phyloP scores from a whole-genome alignment of 2,329 filamentous ascomycete species.

The Cladosporium sp. region DNA sequence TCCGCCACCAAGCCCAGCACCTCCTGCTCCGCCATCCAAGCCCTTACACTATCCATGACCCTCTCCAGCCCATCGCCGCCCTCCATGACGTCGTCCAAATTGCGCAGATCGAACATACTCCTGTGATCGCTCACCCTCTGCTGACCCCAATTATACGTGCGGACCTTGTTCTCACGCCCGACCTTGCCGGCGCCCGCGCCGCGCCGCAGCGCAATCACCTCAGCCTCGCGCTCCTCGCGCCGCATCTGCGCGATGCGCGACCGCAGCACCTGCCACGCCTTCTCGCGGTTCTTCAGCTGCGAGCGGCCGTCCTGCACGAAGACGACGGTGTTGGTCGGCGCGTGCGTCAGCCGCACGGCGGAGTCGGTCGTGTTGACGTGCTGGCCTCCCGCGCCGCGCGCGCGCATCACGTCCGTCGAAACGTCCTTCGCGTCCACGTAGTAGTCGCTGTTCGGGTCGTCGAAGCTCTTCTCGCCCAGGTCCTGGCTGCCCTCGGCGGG shows the following conservation, averaged over 20 bases:
- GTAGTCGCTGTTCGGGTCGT: slow-evolving; percentile 87
- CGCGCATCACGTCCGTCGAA: slow-evolving; percentile 81
- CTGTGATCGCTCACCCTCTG: slow-evolving; percentile 87
- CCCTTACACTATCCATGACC: slow-evolving; percentile 72
- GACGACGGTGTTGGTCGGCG: slow-evolving; percentile 80
- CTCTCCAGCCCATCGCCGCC: slow-evolving; percentile 69
- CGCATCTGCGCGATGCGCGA: slow-evolving; percentile 75
- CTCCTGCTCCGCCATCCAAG: slow-evolving; percentile 72
- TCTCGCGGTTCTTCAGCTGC: slow-evolving; percentile 82
- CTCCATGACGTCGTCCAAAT: slow-evolving; percentile 73
- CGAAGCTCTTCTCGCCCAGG: slow-evolving; percentile 55
- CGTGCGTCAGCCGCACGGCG: slow-evolving; percentile 85
- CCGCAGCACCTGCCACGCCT: slow-evolving; percentile 80
- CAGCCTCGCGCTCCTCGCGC: slow-evolving; percentile 78
- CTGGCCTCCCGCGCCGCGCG: slow-evolving; percentile 87
- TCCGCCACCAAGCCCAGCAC: slow-evolving; percentile 58
- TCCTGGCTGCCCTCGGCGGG: slow-evolving; percentile 52
- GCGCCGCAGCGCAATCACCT: slow-evolving; percentile 68
- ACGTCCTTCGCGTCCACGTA: slow-evolving; percentile 85
- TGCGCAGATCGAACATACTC: slow-evolving; percentile 73
- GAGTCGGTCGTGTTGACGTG: slow-evolving; percentile 99
- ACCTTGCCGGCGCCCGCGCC: slow-evolving; percentile 75
- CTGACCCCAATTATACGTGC: slow-evolving; percentile 80
- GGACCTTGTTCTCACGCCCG: slow-evolving; percentile 87
- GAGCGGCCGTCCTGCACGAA: slow-evolving; percentile 91